Conservation (phyloP, 2,329 filamentous ascomycete genomes). For the Neoarthrinium moseri region DNA sequence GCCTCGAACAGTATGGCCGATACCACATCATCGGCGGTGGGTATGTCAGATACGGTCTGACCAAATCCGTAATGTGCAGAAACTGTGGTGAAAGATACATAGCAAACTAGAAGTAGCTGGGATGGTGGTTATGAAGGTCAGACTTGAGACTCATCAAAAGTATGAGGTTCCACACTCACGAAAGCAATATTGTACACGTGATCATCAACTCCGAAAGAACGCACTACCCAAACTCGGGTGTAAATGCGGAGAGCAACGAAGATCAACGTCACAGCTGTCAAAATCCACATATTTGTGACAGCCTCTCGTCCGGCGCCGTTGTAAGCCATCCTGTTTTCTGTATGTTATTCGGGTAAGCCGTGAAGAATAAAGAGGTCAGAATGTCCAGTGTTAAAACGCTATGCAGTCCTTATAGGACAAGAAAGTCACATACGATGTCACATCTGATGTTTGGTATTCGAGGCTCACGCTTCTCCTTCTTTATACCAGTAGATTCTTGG, state of each 20-base stretch:
- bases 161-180: not conserved
- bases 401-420: too few relatives aligned
- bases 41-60: constrained; percentile 5
- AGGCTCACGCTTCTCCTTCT: too few relatives aligned
- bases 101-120: constrained; percentile 11
- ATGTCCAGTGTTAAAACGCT: too few relatives aligned
- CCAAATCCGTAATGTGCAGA: constrained; percentile 12
- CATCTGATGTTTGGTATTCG: too few relatives aligned
- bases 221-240: constrained; percentile 5
- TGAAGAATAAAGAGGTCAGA: not conserved
- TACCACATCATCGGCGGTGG: not conserved
- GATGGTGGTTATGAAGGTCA: too few relatives aligned
- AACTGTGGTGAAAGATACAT: constrained; percentile 8
- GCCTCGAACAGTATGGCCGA: constrained; percentile 10
- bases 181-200: constrained; percentile 9
- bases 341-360: not conserved
- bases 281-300: constrained; percentile 12
- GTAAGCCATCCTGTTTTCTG: not conserved
- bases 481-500: too few relatives aligned
- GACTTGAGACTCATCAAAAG: not conserved
- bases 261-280: constrained; percentile 5
- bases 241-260: constrained; percentile 11
- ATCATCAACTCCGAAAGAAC: constrained; percentile 9
- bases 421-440: too few relatives aligned
- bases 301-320: not conserved